phyloP scores from a whole-genome alignment of 129 eudicot genomes.

The Scalesia atractyloides region DNA sequence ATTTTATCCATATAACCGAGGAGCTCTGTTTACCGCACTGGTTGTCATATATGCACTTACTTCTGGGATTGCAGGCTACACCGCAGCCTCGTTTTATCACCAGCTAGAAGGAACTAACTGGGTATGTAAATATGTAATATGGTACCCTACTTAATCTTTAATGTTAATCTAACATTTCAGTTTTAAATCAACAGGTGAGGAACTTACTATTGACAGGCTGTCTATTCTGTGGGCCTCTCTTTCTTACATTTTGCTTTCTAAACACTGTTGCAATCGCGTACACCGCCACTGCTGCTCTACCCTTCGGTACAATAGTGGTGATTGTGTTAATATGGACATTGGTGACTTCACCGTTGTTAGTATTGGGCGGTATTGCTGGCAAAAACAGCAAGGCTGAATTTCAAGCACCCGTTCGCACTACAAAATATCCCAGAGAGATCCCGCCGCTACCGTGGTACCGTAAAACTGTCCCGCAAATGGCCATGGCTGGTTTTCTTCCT shows the following conservation, averaged over 20 bases:
- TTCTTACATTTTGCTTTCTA: constrained; percentile 73
- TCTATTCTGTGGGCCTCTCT: constrained; percentile 70
- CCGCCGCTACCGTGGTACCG: constrained; percentile 85
- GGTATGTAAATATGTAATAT: constrained; percentile 56
- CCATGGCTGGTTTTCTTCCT: constrained; percentile 90
- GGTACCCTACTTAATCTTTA: not conserved
- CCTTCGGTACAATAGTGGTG: constrained; percentile 75
- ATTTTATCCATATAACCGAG: constrained; percentile 82
- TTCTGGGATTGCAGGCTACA: constrained; percentile 82
- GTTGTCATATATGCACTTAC: constrained; percentile 85
- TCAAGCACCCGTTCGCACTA: constrained; percentile 78
- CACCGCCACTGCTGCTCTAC: constrained; percentile 71
- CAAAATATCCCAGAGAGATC: constrained; percentile 79
- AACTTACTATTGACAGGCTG: constrained; percentile 65
- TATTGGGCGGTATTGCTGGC: constrained; percentile 78
- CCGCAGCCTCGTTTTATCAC: constrained; percentile 71
- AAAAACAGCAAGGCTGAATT: constrained; percentile 79
- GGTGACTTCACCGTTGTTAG: constrained; percentile 80
- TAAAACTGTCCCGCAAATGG: constrained; percentile 79
- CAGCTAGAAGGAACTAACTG: constrained; percentile 82
- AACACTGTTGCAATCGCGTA: constrained; percentile 76
- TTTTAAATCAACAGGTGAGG: constrained; percentile 49
- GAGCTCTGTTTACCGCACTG: constrained; percentile 76
- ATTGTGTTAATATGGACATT: constrained; percentile 72
- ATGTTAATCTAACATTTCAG: not conserved